A percentile compares a stretch with the other conserved stretches of the same genome.
Conservation (phyloP, 306 rosid genomes). For the Medicago arabica region DNA sequence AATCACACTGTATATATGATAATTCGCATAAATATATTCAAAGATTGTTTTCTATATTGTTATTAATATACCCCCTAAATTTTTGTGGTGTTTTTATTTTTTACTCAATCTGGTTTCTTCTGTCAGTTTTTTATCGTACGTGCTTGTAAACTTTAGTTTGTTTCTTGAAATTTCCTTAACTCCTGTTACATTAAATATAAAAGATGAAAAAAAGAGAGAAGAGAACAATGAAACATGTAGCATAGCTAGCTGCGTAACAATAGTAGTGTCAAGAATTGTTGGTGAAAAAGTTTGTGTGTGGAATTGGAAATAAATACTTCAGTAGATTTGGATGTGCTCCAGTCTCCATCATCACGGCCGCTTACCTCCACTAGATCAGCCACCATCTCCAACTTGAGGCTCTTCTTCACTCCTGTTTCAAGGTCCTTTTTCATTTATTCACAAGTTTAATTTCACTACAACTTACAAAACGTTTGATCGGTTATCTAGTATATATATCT, state of each 20-base stretch:
- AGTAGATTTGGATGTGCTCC: conserved; percentile 43
- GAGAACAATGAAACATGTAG: background rate
- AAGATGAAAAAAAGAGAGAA: background rate
- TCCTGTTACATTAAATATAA: background rate
- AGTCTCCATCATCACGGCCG: conserved; percentile 12
- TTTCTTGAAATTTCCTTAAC: conserved; percentile 1
- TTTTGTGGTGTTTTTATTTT: conserved; percentile 1
- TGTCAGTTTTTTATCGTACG: background rate
- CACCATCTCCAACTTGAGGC: background rate
- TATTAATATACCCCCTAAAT: background rate
- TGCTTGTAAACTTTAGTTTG: conserved; percentile 6
- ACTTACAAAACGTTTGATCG: background rate
- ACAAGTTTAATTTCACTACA: background rate
- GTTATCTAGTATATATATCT: too few species aligned
- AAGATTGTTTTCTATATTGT: conserved; percentile 10
- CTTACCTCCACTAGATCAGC: background rate
- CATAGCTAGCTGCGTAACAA: background rate
- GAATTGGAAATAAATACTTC: background rate
- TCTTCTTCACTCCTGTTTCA: conserved; percentile 38
- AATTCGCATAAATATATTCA: conserved; percentile 11
- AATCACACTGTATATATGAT: background rate
- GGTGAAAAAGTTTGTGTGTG: background rate
- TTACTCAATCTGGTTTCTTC: background rate
- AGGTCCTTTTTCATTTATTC: background rate
- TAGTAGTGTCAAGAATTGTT: background rate